Conservation (phyloP, 2,329 filamentous ascomycete genomes). For the Ceratocystis albifundus region DNA sequence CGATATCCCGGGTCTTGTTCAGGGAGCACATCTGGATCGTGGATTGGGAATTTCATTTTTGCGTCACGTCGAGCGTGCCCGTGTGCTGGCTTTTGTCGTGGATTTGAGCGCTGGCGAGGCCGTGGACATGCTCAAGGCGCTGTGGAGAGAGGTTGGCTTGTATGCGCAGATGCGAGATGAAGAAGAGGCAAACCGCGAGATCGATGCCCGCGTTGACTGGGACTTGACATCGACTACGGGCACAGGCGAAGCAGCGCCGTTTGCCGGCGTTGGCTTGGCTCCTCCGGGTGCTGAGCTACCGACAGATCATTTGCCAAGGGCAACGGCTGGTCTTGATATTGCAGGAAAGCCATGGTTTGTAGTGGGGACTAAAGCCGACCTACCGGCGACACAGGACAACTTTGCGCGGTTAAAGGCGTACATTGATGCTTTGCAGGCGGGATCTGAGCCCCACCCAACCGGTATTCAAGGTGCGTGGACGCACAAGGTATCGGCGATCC, state of each 20-base stretch:
- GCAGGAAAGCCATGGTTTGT: slow-evolving; percentile 96
- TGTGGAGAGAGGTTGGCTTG: slow-evolving; percentile 83
- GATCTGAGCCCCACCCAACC: slow-evolving; percentile 60
- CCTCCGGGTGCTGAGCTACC: slow-evolving; percentile 22
- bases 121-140: slow-evolving; percentile 60
- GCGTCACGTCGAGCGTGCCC: slow-evolving; percentile 85
- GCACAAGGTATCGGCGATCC: slow-evolving; percentile 57
- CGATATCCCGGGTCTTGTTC: slow-evolving; percentile 87
- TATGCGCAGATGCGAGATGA: slow-evolving; percentile 73
- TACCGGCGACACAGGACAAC: slow-evolving; percentile 66
- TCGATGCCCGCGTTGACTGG: slow-evolving; percentile 46
- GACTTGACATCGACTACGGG: slow-evolving; percentile 40
- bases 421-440: slow-evolving; percentile 52
- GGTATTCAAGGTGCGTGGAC: slow-evolving; percentile 47
- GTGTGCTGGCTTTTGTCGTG: slow-evolving; percentile 85
- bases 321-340: slow-evolving; percentile 50
- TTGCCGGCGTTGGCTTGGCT: background rate
- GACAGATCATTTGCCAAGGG: slow-evolving; percentile 28
- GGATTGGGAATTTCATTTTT: slow-evolving; percentile 86
- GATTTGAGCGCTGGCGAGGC: slow-evolving; percentile 74
- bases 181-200: slow-evolving; percentile 54
- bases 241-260: slow-evolving; percentile 3
- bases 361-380: slow-evolving; percentile 82
- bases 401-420: slow-evolving; percentile 60
- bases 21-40: slow-evolving; percentile 82